A percentile compares a stretch with the other conserved stretches of the same genome.
Evolutionary conservation across 106 monocot genomes (phyloP).

Genomic region (Gastrodia elata): DNA sequence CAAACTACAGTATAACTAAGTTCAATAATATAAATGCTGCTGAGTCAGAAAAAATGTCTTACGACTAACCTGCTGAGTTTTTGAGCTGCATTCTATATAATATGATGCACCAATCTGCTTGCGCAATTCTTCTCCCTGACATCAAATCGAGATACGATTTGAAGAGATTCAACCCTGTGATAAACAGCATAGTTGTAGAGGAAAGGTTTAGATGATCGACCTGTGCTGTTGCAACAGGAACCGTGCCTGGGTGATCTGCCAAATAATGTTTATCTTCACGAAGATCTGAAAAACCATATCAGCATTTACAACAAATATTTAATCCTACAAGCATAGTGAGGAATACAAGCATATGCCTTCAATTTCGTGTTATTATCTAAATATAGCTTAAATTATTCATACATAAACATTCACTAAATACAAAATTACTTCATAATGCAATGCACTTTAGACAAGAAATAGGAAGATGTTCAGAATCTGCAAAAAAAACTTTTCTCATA

Average conservation of each 20-base stretch:
- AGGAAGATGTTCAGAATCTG: not conserved
- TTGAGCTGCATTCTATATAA: constrained; percentile 92
- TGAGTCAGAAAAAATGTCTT: not conserved
- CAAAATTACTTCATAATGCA: not conserved
- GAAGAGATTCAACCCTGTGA: not conserved
- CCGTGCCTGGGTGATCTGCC: constrained; percentile 60
- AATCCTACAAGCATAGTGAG: not conserved
- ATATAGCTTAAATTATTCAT: not conserved
- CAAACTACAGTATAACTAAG: not conserved
- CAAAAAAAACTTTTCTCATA: not conserved
- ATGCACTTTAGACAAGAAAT: not conserved
- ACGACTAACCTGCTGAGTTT: constrained; percentile 59
- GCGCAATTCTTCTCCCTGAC: constrained; percentile 71
- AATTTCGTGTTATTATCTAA: not conserved
- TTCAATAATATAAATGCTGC: not conserved
- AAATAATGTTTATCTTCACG: constrained; percentile 82
- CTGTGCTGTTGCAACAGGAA: constrained; percentile 65
- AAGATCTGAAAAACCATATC: constrained; percentile 43
- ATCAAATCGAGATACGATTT: not conserved
- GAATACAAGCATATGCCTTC: not conserved
- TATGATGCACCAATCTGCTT: constrained; percentile 74
- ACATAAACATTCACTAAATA: not conserved
- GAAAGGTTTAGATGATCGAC: constrained; percentile 4
- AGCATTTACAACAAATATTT: not conserved
- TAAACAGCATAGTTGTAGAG: not conserved